These are phyloP conservation scores for Solanum chiquidenum DNA, from an alignment of 257 asterid species.

Conservation along the genomic window DNA sequence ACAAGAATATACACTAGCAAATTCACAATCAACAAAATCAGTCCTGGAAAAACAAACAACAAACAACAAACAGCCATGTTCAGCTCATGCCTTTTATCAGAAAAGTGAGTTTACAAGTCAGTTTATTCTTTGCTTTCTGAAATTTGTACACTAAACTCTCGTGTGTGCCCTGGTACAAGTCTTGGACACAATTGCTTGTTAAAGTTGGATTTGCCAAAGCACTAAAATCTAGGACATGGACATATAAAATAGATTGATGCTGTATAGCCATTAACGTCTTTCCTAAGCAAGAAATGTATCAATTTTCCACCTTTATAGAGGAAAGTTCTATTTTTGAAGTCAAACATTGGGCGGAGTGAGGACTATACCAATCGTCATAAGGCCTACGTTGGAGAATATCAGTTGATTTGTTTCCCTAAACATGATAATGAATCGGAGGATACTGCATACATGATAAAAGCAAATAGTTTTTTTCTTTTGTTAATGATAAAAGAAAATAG, in stretches of 20 bases:
- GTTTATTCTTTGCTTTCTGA: background rate
- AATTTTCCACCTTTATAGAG: background rate
- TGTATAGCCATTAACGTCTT: background rate
- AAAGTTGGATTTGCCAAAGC: background rate
- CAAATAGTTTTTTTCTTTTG: background rate
- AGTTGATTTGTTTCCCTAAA: background rate
- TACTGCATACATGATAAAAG: background rate
- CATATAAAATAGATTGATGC: background rate
- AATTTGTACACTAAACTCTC: background rate
- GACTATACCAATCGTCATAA: background rate
- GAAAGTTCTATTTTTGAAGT: background rate
- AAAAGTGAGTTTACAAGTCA: background rate
- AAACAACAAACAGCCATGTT: background rate
- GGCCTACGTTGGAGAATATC: background rate
- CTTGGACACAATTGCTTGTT: background rate
- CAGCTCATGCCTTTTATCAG: background rate
- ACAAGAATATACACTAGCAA: background rate
- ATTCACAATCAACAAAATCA: background rate
- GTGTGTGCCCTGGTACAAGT: background rate
- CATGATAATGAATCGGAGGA: background rate
- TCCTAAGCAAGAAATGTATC: background rate
- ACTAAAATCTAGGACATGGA: background rate
- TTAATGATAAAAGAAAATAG: background rate
- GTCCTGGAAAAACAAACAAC: background rate
- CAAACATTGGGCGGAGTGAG: background rate